These are phyloP conservation scores for Phytophthora agathidicida DNA, from an alignment of 352 stramenopile genomes.

Conservation along the genomic window DNA sequence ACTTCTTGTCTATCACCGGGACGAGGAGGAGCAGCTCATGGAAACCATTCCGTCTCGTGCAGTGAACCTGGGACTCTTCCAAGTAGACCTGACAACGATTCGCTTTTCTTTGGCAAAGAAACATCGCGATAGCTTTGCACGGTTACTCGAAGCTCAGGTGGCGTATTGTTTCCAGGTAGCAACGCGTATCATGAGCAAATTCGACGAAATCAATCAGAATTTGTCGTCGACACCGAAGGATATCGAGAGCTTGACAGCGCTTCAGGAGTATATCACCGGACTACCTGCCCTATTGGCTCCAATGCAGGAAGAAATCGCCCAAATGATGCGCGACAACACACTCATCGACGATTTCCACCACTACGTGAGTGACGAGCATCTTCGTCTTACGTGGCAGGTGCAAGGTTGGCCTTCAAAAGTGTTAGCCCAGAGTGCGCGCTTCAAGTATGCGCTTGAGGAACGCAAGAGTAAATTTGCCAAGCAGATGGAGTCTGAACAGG, in stretches of 20 bases:
- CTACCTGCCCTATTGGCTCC: constrained; percentile 75
- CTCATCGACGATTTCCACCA: constrained; percentile 86
- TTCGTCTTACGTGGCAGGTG: constrained; percentile 90
- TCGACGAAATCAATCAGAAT: constrained; percentile 87
- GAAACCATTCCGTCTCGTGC: constrained; percentile 64
- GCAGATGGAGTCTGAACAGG: constrained; percentile 95
- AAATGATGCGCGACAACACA: constrained; percentile 82
- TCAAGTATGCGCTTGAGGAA: constrained; percentile 80
- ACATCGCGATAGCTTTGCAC: constrained; percentile 76
- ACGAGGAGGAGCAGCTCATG: constrained; percentile 74
- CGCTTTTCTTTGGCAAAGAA: constrained; percentile 78
- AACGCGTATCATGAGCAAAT: constrained; percentile 76
- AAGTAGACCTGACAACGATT: constrained; percentile 84
- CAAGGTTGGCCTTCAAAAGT: constrained; percentile 93
- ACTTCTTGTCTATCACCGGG: constrained; percentile 64
- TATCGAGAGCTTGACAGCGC: constrained; percentile 90
- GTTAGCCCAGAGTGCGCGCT: constrained; percentile 72
- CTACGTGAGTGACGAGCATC: constrained; percentile 86
- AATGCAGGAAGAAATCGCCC: constrained; percentile 78
- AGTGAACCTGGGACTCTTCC: constrained; percentile 80
- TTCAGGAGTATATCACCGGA: constrained; percentile 88
- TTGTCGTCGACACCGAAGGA: constrained; percentile 86
- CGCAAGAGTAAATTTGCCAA: constrained; percentile 90
- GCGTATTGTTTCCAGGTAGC: constrained; percentile 71
- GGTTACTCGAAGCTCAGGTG: constrained; percentile 73